Evolutionary conservation across 2,329 filamentous ascomycete genomes (phyloP).

Genomic region (Trichoderma sp.): DNA sequence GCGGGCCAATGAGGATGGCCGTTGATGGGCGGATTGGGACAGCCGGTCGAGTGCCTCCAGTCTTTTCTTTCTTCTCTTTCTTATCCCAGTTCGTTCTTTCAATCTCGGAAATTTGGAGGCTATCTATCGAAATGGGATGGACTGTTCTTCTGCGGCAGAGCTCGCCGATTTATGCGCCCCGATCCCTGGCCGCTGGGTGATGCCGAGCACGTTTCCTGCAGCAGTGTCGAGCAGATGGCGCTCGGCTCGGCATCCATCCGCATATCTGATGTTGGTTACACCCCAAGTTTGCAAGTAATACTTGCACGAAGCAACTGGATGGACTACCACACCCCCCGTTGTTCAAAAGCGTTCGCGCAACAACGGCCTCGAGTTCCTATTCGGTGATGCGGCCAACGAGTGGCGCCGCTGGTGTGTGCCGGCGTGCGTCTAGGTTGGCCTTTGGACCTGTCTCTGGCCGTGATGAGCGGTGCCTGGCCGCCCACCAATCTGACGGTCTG

Average conservation of each 20-base stretch:
- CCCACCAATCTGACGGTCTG: slow-evolving; percentile 9
- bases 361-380: neutral
- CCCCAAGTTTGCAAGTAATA: neutral
- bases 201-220: slow-evolving; percentile 8
- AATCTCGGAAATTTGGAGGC: too few relatives aligned
- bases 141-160: too few relatives aligned
- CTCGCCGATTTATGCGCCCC: slow-evolving; percentile 7
- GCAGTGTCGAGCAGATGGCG: neutral
- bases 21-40: slow-evolving; percentile 1
- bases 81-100: too few relatives aligned
- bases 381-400: neutral
- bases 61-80: neutral
- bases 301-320: too few relatives aligned
- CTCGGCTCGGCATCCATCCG: slow-evolving; percentile 15
- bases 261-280: neutral
- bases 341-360: neutral
- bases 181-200: slow-evolving; percentile 13
- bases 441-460: neutral
- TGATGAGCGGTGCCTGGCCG: slow-evolving; percentile 4
- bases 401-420: slow-evolving; percentile 22
- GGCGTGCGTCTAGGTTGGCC: neutral
- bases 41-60: neutral
- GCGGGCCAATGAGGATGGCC: neutral
- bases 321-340: too few relatives aligned
- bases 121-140: too few relatives aligned